phyloP scores from a whole-genome alignment of 2,329 filamentous ascomycete genomes.

The Pseudogymnoascus sp. region DNA sequence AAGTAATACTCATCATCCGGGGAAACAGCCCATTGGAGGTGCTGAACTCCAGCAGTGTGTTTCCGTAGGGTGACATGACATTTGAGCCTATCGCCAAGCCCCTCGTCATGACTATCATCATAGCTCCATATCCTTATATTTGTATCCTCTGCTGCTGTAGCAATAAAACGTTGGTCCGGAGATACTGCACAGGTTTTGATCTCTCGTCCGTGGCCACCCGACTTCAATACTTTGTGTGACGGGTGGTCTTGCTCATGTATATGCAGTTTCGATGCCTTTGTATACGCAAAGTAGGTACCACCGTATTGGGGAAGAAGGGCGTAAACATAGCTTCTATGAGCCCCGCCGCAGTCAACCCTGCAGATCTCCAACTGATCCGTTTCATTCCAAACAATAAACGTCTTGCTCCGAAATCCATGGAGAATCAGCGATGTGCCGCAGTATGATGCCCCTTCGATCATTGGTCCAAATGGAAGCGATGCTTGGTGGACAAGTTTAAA shows the following conservation, averaged over 20 bases:
- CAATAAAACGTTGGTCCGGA: conserved; percentile 37
- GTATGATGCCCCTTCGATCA: conserved; percentile 67
- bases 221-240: conserved; percentile 44
- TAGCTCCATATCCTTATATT: conserved; percentile 65
- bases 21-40: conserved; percentile 58
- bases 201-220: conserved; percentile 78
- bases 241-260: conserved; percentile 32
- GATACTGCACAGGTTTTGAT: conserved; percentile 56
- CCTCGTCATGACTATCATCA: conserved; percentile 24
- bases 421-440: conserved; percentile 51
- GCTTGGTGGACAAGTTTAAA: conserved; percentile 58
- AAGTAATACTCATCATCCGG: conserved; percentile 41
- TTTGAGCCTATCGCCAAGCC: conserved; percentile 12
- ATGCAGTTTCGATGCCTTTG: conserved; percentile 51
- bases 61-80: conserved; percentile 61
- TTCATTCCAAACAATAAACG: conserved; percentile 77
- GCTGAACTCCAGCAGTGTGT: conserved; percentile 76
- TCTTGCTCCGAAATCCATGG: conserved; percentile 71
- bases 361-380: conserved; percentile 60
- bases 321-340: conserved; percentile 67
- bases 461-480: conserved; percentile 60
- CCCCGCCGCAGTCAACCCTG: conserved; percentile 72
- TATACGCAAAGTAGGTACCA: conserved; percentile 61
- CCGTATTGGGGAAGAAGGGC: conserved; percentile 16
- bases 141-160: conserved; percentile 64